Conservation (phyloP, 768 basidiomycete species). For the Lactifluus subvellereus region DNA sequence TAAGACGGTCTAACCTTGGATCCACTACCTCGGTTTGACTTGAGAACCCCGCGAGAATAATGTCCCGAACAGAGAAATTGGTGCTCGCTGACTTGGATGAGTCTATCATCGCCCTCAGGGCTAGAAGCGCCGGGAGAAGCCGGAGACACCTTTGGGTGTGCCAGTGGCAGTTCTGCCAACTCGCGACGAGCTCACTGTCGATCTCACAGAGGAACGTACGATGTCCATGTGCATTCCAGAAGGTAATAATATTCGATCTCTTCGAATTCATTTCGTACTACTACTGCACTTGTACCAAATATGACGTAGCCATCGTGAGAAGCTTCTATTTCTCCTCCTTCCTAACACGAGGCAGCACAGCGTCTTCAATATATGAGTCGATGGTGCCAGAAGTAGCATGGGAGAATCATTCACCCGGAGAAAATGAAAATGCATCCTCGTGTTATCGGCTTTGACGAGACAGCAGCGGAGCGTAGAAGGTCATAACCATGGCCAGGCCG, state of each 20-base stretch:
- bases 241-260: conserved; percentile 12
- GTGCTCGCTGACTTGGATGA: not conserved
- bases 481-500: not conserved
- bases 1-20: not conserved
- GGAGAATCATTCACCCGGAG: not conserved
- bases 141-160: not conserved
- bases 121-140: not conserved
- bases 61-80: not conserved
- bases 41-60: not conserved
- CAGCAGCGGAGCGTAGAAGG: not conserved
- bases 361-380: not conserved
- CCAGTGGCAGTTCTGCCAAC: too few relatives aligned
- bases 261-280: conserved; percentile 13
- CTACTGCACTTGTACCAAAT: not conserved
- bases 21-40: not conserved
- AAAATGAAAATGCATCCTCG: not conserved
- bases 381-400: not conserved
- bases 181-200: not conserved
- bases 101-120: not conserved
- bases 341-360: conserved; percentile 14
- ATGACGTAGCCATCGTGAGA: not conserved
- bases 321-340: conserved; percentile 4
- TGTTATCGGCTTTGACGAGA: not conserved
- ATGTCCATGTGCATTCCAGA: conserved; percentile 7
- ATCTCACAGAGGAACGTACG: conserved; percentile 5